Conservation (phyloP, 1,139 yeast genomes). For the Geotrichum carabidarum region DNA sequence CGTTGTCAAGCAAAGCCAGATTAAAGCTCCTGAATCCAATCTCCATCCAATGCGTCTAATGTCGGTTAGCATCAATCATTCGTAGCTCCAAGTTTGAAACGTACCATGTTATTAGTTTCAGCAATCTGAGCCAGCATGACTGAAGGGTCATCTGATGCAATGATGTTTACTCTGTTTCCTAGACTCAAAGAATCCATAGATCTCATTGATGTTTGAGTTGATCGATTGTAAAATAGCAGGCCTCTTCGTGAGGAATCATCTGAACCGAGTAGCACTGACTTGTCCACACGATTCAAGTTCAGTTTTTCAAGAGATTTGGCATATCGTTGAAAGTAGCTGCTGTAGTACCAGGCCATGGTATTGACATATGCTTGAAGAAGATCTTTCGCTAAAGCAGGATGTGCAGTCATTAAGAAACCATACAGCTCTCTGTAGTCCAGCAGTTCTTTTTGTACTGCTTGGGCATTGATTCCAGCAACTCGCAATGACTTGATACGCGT, state of each 20-base stretch:
- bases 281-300: slow-evolving; percentile 50
- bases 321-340: slow-evolving; percentile 72
- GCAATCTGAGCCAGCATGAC: slow-evolving; percentile 84
- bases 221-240: slow-evolving; percentile 9
- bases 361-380: slow-evolving; percentile 72
- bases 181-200: slow-evolving; percentile 50
- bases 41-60: slow-evolving; percentile 57
- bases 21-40: slow-evolving; percentile 69
- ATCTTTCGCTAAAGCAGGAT: slow-evolving; percentile 67
- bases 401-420: slow-evolving; percentile 51
- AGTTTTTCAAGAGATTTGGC: slow-evolving; percentile 67
- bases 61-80: not conserved
- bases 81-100: not conserved
- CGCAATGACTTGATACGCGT: slow-evolving; percentile 60
- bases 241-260: slow-evolving; percentile 24
- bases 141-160: slow-evolving; percentile 51
- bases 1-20: slow-evolving; percentile 69
- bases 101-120: slow-evolving; percentile 55
- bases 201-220: slow-evolving; percentile 20
- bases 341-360: slow-evolving; percentile 92
- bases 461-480: slow-evolving; percentile 52
- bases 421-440: slow-evolving; percentile 57
- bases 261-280: slow-evolving; percentile 49
- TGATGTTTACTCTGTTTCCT: slow-evolving; percentile 52
- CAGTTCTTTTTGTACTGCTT: slow-evolving; percentile 64